These are phyloP conservation scores for Thielaviopsis cerberus DNA, from an alignment of 2,329 filamentous ascomycete genomes.

Conservation along the genomic window DNA sequence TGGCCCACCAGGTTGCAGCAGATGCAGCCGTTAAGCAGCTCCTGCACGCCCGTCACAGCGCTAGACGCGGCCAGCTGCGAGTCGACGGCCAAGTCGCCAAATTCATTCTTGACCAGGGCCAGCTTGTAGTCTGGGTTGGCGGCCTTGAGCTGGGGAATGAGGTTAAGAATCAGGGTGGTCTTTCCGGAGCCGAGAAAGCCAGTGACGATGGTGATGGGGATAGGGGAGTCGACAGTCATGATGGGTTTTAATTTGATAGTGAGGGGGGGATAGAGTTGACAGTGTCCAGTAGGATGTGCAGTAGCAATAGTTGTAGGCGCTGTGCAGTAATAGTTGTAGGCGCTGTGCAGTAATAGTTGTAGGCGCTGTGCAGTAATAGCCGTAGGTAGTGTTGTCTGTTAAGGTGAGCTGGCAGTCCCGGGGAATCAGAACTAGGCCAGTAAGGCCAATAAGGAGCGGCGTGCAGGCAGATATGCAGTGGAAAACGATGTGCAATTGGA, in stretches of 20 bases:
- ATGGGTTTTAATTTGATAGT: neutral
- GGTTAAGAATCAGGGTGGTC: constrained; percentile 85
- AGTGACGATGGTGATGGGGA: constrained; percentile 85
- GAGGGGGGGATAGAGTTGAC: neutral
- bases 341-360: neutral
- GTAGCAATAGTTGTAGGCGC: neutral
- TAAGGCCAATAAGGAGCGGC: neutral
- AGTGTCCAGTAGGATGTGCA: neutral
- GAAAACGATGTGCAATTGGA: neutral
- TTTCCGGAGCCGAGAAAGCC: constrained; percentile 94
- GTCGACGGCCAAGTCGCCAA: constrained; percentile 85
- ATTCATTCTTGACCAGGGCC: constrained; percentile 93
- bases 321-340: too few relatives aligned
- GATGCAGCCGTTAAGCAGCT: constrained; percentile 92
- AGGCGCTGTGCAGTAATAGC: neutral
- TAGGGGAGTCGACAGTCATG: constrained; percentile 30
- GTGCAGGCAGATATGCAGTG: neutral
- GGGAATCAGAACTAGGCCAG: constrained; percentile 4
- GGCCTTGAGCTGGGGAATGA: constrained; percentile 74
- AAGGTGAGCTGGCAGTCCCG: neutral
- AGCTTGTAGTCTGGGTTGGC: constrained; percentile 60
- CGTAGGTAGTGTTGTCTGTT: neutral
- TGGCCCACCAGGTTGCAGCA: constrained; percentile 97
- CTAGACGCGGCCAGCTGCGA: constrained; percentile 70
- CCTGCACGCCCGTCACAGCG: constrained; percentile 74